Conservation (phyloP, 257 asterid species). For the Nicotiana noctiflora region DNA sequence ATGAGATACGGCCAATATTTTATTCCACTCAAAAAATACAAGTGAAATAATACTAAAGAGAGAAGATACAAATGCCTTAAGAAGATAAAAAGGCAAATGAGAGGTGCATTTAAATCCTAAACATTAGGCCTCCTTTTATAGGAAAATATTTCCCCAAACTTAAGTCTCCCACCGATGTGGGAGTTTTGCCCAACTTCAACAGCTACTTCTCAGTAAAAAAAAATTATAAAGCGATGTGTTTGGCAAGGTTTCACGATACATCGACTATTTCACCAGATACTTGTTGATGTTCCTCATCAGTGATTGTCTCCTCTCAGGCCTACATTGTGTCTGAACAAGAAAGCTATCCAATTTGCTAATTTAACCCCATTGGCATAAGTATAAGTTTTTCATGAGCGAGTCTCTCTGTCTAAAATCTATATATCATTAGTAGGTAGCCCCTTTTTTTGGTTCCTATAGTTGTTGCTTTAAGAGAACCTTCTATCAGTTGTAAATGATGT, state of each 20-base stretch:
- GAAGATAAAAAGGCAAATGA: no score
- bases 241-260: background rate
- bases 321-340: background rate
- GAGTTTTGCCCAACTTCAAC: no score
- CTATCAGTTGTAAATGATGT: background rate
- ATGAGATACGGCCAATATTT: no score
- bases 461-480: conserved; percentile 1
- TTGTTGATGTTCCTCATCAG: background rate
- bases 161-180: no score
- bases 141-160: no score
- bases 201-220: conserved; percentile 10
- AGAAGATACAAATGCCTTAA: no score
- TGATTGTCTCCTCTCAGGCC: background rate
- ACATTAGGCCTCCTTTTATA: no score
- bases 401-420: no score
- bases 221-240: background rate
- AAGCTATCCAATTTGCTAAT: background rate
- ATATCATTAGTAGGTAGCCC: background rate
- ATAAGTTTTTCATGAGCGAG: background rate
- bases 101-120: no score
- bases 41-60: no score
- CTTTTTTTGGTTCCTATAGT: background rate
- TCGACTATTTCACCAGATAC: background rate
- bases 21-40: no score
- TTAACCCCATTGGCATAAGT: background rate